These are phyloP conservation scores for Tillandsia leiboldiana DNA, from an alignment of 176 grass and related monocot genomes.

Conservation along the genomic window DNA sequence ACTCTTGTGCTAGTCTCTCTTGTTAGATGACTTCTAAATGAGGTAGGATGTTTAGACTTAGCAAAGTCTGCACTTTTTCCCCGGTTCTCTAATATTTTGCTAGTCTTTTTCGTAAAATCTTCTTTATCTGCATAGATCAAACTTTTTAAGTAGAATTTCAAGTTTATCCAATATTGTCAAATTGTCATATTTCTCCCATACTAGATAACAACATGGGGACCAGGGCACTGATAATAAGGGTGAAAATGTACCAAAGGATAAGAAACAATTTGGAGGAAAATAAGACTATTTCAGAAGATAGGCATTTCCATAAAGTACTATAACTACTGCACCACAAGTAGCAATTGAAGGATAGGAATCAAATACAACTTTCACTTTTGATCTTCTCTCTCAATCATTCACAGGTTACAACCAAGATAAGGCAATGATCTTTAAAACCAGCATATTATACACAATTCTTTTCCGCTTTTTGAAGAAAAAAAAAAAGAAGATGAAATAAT, in stretches of 20 bases:
- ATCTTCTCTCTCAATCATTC: no score
- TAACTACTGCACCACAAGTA: background rate
- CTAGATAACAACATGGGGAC: background rate
- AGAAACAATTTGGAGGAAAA: background rate
- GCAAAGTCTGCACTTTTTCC: background rate
- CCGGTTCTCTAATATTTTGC: background rate
- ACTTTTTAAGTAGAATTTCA: conserved; percentile 7
- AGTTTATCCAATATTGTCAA: background rate
- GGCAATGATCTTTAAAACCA: no score
- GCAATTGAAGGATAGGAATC: background rate
- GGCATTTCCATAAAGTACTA: background rate
- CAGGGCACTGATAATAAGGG: background rate
- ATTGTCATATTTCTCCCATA: background rate
- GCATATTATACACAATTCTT: no score
- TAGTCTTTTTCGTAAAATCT: background rate
- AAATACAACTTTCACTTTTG: background rate
- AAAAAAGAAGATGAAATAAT: no score
- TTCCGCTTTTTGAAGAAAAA: no score
- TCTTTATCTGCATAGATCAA: conserved; percentile 4
- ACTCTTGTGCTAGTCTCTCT: background rate
- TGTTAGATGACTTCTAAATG: background rate
- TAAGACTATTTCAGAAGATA: background rate
- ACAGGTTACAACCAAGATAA: no score
- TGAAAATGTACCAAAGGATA: background rate
- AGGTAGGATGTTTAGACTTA: background rate